Percentiles rank a stretch among this genome's conserved stretches.
Evolutionary conservation across 352 stramenopile species (phyloP).

Genomic region (Elongisporangium senticosum): DNA sequence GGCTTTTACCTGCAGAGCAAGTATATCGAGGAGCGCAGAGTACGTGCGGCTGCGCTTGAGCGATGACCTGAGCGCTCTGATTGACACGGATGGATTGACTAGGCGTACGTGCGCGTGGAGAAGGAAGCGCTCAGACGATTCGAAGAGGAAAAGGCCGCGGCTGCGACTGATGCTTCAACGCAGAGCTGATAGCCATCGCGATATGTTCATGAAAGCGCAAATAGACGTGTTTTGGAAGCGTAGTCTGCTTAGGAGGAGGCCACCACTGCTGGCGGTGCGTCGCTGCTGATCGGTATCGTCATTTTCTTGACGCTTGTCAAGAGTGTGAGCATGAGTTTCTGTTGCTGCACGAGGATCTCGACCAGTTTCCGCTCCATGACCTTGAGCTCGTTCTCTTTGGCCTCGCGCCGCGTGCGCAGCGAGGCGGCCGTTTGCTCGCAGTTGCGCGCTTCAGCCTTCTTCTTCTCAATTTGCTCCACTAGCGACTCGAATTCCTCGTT

Average conservation of each 20-base stretch:
- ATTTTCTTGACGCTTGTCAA: conserved; percentile 44
- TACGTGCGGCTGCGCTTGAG: conserved; percentile 11
- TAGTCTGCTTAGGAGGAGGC: not conserved
- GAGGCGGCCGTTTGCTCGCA: conserved; percentile 57
- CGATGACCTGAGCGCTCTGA: not conserved
- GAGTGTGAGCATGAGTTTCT: conserved; percentile 65
- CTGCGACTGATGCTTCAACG: not conserved
- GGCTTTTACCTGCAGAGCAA: conserved; percentile 84
- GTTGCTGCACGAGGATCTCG: conserved; percentile 79
- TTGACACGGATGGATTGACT: not conserved
- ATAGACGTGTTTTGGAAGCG: not conserved
- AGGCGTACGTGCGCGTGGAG: conserved; percentile 61
- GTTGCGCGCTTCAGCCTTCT: conserved; percentile 50
- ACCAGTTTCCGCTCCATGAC: conserved; percentile 73
- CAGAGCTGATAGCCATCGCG: not conserved
- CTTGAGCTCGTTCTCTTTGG: conserved; percentile 79
- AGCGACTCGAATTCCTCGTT: conserved; percentile 80
- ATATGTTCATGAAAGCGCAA: not conserved
- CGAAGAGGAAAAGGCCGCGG: conserved; percentile 30
- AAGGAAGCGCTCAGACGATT: conserved; percentile 56
- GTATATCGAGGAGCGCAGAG: conserved; percentile 73
- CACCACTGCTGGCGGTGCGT: conserved; percentile 1
- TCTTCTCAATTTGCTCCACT: conserved; percentile 67
- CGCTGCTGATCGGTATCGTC: conserved; percentile 4
- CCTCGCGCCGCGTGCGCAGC: conserved; percentile 42